These are phyloP conservation scores for Trichomonascaceae sp. DNA, from an alignment of 1,139 yeast species.

Conservation along the genomic window DNA sequence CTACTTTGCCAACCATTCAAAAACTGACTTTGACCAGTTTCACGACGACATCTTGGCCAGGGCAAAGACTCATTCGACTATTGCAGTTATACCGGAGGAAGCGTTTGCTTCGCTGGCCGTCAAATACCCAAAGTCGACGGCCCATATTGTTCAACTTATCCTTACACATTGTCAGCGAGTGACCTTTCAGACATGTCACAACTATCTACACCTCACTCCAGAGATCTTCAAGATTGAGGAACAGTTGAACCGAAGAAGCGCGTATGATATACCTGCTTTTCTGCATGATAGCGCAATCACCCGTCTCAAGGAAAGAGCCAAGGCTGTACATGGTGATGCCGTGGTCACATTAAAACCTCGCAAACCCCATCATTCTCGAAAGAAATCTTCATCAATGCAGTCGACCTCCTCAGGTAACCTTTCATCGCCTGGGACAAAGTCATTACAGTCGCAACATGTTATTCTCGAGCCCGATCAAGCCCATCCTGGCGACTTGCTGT, in stretches of 20 bases:
- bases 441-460: constrained; percentile 43
- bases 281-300: constrained; percentile 45
- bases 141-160: constrained; percentile 90
- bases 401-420: constrained; percentile 1
- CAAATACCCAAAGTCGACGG: constrained; percentile 78
- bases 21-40: constrained; percentile 14
- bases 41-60: constrained; percentile 43
- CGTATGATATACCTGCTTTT: constrained; percentile 46
- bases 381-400: constrained; percentile 6
- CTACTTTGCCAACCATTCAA: constrained; percentile 1
- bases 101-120: constrained; percentile 64
- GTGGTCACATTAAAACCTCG: constrained; percentile 5
- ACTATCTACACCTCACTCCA: constrained; percentile 70
- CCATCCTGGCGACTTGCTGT: constrained; percentile 75
- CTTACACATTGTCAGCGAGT: constrained; percentile 77
- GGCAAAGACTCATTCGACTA: constrained; percentile 58
- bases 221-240: constrained; percentile 73
- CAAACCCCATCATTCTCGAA: constrained; percentile 7
- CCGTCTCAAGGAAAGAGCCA: constrained; percentile 20
- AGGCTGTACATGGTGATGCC: constrained; percentile 4
- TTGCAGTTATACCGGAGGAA: constrained; percentile 80
- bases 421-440: constrained; percentile 6
- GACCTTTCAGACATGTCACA: constrained; percentile 80
- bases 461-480: constrained; percentile 46
- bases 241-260: constrained; percentile 37